Evolutionary conservation across 768 basidiomycete genomes (phyloP), one percentile per base, ranked within the genome.

Genomic region (Xanthoconium stramineum): DNA sequence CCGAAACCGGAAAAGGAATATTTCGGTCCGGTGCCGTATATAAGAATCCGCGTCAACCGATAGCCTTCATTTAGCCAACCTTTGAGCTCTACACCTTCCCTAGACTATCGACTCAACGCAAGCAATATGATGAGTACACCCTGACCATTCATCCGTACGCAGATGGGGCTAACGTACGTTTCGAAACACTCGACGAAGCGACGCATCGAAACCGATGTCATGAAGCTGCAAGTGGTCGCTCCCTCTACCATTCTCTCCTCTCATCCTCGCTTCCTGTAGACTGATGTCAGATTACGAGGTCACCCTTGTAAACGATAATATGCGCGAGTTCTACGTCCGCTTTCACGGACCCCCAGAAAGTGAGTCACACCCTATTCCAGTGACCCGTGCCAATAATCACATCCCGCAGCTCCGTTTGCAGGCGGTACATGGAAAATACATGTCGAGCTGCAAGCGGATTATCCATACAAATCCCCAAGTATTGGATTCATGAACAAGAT

Each of bases 401-500:
- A 38, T 48, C 58, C 44, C 44, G 48, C 61, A 98, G 96, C 97
- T 54, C 96, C 96, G 7, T 98, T 98, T 69, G 86, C 91, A n/a
- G 91, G 91, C 39, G 97, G 97, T 37, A 89, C 94, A 52, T 99
- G 97, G 97, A 97, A 96, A 82, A 95, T 99, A 58, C 97, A 99
- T 67, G 97, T 99, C 56, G 97, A 99, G 71, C 81, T 99, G 20
- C 97, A 96, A 24, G 94, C 98, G 61, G 94, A 97, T 73, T 99
- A 98, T 69, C 97, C 97, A 3, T 99, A 89, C 84, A 98, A 98
- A 75, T 96, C 93, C 30, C 97, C 97, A 6, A 94, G 92, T 69
- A 99, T 99, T 63, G 97, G 97, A 2, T 99, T 99, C 75, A 95
- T 97, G 93, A 99, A 99, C 83, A 98, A 98, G 88, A 98, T 99